Conservation (phyloP, 345 rosid genomes). For the Acer negundo region DNA sequence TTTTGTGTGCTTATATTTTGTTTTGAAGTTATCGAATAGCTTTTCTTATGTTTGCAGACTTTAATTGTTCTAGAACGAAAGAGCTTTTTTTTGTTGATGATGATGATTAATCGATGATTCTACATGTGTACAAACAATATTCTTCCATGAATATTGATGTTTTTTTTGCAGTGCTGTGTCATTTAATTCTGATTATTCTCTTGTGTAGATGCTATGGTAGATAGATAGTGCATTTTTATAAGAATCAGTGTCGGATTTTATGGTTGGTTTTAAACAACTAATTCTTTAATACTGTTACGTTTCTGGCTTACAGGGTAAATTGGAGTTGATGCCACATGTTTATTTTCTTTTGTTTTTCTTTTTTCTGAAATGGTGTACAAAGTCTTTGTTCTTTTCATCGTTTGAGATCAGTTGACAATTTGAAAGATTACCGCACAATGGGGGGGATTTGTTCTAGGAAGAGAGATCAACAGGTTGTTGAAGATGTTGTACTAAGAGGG, state of each 20-base stretch:
- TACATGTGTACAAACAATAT: no score
- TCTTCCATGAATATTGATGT: background rate
- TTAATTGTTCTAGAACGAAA: no score
- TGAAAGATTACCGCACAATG: slow-evolving; percentile 14
- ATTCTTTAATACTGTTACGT: background rate
- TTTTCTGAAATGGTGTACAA: slow-evolving; percentile 7
- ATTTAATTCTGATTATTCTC: no score
- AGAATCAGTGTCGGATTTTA: background rate
- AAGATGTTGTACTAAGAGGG: slow-evolving; percentile 21
- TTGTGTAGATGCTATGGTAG: background rate
- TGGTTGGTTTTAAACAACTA: background rate
- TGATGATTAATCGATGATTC: no score
- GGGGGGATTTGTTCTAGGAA: slow-evolving; percentile 36
- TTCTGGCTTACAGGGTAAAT: background rate
- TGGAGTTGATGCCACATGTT: slow-evolving; percentile 5
- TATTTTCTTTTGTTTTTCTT: slow-evolving; percentile 7
- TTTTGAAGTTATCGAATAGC: no score
- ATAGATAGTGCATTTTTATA: no score
- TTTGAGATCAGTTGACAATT: slow-evolving; percentile 1
- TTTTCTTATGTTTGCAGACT: no score
- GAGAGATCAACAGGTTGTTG: slow-evolving; percentile 28
- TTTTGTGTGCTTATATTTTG: background rate
- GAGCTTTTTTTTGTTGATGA: no score
- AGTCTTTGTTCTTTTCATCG: slow-evolving; percentile 5
- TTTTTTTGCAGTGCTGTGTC: background rate